Base-by-base conservation (phyloP, 768 basidiomycete species). In the Boletus tylopilopsis region DNA sequence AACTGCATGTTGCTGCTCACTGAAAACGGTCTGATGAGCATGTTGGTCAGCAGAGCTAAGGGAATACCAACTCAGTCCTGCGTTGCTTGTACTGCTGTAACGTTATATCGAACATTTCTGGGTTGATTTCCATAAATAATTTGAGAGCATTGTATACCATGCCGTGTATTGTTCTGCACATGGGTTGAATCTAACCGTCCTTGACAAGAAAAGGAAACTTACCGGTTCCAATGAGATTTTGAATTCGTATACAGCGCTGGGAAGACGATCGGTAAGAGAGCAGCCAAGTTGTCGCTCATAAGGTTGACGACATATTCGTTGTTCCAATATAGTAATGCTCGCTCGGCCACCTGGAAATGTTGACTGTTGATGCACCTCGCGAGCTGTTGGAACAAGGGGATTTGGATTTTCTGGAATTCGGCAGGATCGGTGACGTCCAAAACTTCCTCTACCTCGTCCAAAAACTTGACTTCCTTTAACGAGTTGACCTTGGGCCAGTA, bases 401-500 rank as follows among this genome's bases (percentile, higher is more conserved):
- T 74, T 69, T 96, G 90, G 53, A 98, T 90, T 78, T 98, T 98
- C 68, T 85, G 85, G 73, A 99, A 99, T 71, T 98, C 94, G 47
- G 80, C 79, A 3, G 93, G 93, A 62, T 98, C 94, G 57, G 96
- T 97, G 51, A 99, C 96, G 70, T 99, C 96, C 54, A 99, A 72
- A 4, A 99, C 90, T 75, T 99, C 96, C 71, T 99, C 96, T 45
- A 99, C 92, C 73, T 98, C 96, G 70, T 97, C 97, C 50, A 99
- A 76, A 73, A 90, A 99, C 96, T 99, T 98, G 69, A 98, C 96
- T 64, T 99, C 96, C 74, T 99, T 99, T 13, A 94, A 94, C 30
- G 90, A 93, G 70, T 99, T 98, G 60, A 99, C 96, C 71, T 98
- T 98, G 27, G 96, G 96, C 96, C 96, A 99, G 70, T 80, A 99